phyloP scores from a whole-genome alignment of 768 basidiomycete genomes.

The Rhizopogon vesiculosus region DNA sequence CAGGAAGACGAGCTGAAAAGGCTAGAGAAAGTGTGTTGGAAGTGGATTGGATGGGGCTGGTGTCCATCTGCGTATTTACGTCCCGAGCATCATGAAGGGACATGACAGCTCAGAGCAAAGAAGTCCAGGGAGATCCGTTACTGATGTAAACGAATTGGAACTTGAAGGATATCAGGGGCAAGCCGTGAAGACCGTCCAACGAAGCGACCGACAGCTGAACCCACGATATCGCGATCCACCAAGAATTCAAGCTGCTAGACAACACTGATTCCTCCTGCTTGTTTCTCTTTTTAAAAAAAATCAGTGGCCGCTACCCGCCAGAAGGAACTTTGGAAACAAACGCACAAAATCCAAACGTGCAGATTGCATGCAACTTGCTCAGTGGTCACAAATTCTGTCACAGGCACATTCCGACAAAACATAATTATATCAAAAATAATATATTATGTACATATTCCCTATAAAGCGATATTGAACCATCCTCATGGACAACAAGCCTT shows the following conservation, averaged over 20 bases:
- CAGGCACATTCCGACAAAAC: slow-evolving; percentile 22
- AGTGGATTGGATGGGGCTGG: slow-evolving; percentile 10
- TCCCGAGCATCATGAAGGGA: slow-evolving; percentile 14
- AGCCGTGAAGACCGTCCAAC: neutral
- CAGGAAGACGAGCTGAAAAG: slow-evolving; percentile 9
- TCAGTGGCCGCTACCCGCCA: too few species aligned
- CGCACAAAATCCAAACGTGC: slow-evolving; percentile 10
- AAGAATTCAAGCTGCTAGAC: neutral
- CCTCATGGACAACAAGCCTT: slow-evolving; percentile 9
- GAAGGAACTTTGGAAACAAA: too few species aligned
- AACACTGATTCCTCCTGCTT: too few species aligned
- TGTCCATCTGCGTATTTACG: slow-evolving; percentile 16
- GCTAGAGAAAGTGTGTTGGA: slow-evolving; percentile 5
- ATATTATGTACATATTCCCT: slow-evolving; percentile 19
- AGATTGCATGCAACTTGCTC: slow-evolving; percentile 10
- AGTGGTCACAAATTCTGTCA: slow-evolving; percentile 28
- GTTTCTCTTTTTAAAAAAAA: too few species aligned
- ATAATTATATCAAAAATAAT: slow-evolving; percentile 18
- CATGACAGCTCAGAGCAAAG: slow-evolving; percentile 6
- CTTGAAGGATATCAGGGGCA: neutral
- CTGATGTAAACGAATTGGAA: neutral
- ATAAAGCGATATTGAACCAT: slow-evolving; percentile 12
- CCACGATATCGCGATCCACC: too few species aligned
- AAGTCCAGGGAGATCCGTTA: slow-evolving; percentile 1
- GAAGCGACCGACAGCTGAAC: too few species aligned